A percentile compares a stretch with the other conserved stretches of the same genome.
These are phyloP conservation scores for Russula vinacea DNA, from an alignment of 768 basidiomycete genomes.

Conservation along the genomic window DNA sequence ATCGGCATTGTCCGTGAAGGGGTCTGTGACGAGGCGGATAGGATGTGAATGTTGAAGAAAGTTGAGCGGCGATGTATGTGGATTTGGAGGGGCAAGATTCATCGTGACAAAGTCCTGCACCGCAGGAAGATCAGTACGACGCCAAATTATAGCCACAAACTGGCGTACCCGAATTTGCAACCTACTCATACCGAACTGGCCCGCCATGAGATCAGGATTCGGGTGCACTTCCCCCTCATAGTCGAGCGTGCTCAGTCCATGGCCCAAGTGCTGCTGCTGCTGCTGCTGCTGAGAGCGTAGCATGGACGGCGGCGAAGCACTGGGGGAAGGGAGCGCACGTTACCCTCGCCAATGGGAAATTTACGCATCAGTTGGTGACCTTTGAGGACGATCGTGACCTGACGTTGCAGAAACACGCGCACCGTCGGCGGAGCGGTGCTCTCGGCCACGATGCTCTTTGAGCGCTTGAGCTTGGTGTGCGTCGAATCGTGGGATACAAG, in stretches of 20 bases:
- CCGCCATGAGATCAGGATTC: slow-evolving; percentile 40
- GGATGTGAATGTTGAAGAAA: slow-evolving; percentile 47
- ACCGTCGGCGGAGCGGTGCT: slow-evolving; percentile 33
- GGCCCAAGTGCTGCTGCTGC: slow-evolving; percentile 32
- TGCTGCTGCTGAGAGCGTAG: slow-evolving; percentile 24
- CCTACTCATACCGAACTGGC: slow-evolving; percentile 47
- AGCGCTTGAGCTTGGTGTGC: slow-evolving; percentile 20
- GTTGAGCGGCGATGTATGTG: slow-evolving; percentile 38
- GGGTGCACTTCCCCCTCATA: slow-evolving; percentile 57
- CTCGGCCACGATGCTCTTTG: slow-evolving; percentile 27
- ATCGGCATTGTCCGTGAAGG: slow-evolving; percentile 32
- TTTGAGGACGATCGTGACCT: slow-evolving; percentile 41
- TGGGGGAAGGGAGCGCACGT: slow-evolving; percentile 46
- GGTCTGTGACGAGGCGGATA: slow-evolving; percentile 58
- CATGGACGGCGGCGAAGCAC: slow-evolving; percentile 31
- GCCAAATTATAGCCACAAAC: background rate
- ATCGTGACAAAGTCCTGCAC: slow-evolving; percentile 59
- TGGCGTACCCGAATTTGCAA: slow-evolving; percentile 49
- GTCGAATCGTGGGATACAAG: slow-evolving; percentile 34
- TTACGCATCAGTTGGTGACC: slow-evolving; percentile 42
- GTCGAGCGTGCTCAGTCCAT: slow-evolving; percentile 46
- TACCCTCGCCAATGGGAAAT: slow-evolving; percentile 47
- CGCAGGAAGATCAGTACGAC: background rate
- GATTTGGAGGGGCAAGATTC: slow-evolving; percentile 42
- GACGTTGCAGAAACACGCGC: slow-evolving; percentile 54